phyloP scores from a whole-genome alignment of 2,329 filamentous ascomycete species.

The Emmonsia crescens region DNA sequence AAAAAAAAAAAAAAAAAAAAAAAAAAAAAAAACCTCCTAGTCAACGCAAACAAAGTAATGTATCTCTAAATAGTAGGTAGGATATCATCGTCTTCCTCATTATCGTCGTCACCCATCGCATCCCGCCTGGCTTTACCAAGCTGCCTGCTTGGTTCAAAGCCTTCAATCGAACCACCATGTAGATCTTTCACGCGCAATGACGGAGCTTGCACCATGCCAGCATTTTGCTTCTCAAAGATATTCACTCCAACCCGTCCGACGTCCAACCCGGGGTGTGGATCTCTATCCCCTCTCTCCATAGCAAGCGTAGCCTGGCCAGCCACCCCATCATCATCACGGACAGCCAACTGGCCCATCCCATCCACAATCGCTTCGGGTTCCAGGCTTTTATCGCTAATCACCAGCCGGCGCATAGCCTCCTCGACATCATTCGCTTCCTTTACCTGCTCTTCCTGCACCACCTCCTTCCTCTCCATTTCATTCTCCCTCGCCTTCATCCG shows the following conservation, averaged over 20 bases:
- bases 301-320: conserved; percentile 3
- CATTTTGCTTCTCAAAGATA: conserved; percentile 24
- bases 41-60: conserved; percentile 7
- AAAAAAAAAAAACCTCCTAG: conserved; percentile 11
- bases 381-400: conserved; percentile 10
- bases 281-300: conserved; percentile 14
- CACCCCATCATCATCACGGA: conserved; percentile 17
- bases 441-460: conserved; percentile 3
- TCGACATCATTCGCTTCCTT: conserved; percentile 18
- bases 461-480: conserved; percentile 5
- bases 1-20: too few relatives aligned
- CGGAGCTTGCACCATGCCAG: conserved; percentile 19
- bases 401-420: conserved; percentile 15
- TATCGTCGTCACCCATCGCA: conserved; percentile 37
- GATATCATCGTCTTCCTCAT: conserved; percentile 44
- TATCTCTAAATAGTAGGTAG: conserved; percentile 26
- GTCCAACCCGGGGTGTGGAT: conserved; percentile 17
- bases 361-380: conserved; percentile 13
- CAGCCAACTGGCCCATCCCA: conserved; percentile 18
- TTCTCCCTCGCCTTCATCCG: conserved; percentile 7
- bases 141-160: conserved; percentile 26
- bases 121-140: conserved; percentile 22
- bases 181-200: conserved; percentile 24
- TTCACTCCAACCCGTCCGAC: conserved; percentile 24
- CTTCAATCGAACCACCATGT: conserved; percentile 32